Base-by-base conservation (phyloP, 2,329 filamentous ascomycete species). In the Leptoxyphium fumago region DNA sequence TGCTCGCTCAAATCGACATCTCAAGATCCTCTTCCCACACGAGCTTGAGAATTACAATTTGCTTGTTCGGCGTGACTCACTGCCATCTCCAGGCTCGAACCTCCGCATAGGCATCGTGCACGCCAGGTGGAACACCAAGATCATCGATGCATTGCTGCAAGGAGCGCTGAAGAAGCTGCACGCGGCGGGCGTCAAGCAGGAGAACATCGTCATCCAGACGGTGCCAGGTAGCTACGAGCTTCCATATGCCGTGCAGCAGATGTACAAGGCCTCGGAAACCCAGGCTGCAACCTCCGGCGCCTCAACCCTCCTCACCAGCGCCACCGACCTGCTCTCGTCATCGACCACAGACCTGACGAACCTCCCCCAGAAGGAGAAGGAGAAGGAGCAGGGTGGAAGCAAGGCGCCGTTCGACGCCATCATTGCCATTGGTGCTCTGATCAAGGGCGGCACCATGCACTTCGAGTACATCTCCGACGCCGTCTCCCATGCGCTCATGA, bases 391-490 rank as follows among this genome's bases (percentile, higher is more conserved):
- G 51, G 66, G 45, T 55, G 50, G 50, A 39, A 61, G 56, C 34
- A 74, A 46, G 67, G 71, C 45, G 41, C 77, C 86, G 15, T 96
- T 96, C 57, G 89, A 96, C 61, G 91, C 91, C 49, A 79, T 98
- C 50, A 88, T 98, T 52, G 87, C 91, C 43, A 84, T 98, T 53
- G 91, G 91, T 45, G 88, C 94, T 45, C 77, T 98, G 48, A 95
- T 98, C 69, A 98, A 98, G 71, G 91, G 91, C 62, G 84, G 94
- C 67, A 96, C 91, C 6, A 95, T 95, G 87, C 91, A 98, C 68
- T 98, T 98, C 59, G 91, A 98, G 68, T 96, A 98, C 69, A 98
- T 98, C 56, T 76, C 88, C 38, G 91, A 96, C 51, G 78, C 85
- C 36, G 87, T 93, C 6, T 86, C 80, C 46, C 85, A 94, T 49